A percentile compares a stretch with the other conserved stretches of the same genome.
Conservation (phyloP, 148 eudicot genomes). For the Pouteria glomerata region DNA sequence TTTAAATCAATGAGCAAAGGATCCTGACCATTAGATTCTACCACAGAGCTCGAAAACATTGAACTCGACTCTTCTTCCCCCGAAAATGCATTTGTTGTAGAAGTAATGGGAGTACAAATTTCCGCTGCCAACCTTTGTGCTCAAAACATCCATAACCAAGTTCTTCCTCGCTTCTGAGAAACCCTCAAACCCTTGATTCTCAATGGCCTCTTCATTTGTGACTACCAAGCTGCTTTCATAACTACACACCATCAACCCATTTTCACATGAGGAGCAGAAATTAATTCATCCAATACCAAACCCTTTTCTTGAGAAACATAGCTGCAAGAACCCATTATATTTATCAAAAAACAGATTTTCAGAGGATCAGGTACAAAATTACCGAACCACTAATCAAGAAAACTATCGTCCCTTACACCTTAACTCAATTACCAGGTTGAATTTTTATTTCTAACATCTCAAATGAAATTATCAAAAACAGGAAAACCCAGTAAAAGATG, state of each 20-base stretch:
- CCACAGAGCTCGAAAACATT: slow-evolving; percentile 31
- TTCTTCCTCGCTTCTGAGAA: slow-evolving; percentile 29
- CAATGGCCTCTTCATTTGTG: slow-evolving; percentile 22
- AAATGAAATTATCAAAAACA: not conserved
- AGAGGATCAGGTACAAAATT: not conserved
- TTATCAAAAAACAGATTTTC: not conserved
- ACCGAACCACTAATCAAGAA: not conserved
- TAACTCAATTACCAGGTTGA: not conserved
- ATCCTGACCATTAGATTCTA: slow-evolving; percentile 39
- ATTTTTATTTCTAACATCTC: not conserved
- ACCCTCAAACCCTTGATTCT: slow-evolving; percentile 38
- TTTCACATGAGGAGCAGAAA: slow-evolving; percentile 24
- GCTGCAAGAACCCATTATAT: slow-evolving; percentile 49
- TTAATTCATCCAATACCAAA: slow-evolving; percentile 35
- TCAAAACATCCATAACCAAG: slow-evolving; percentile 16
- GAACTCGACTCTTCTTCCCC: slow-evolving; percentile 38
- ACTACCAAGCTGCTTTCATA: slow-evolving; percentile 25
- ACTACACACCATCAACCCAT: slow-evolving; percentile 17
- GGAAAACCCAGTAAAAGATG: not conserved
- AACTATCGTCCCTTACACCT: not conserved
- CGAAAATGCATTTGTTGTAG: slow-evolving; percentile 26
- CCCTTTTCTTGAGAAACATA: slow-evolving; percentile 39
- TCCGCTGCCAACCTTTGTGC: slow-evolving; percentile 16
- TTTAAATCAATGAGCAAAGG: slow-evolving; percentile 49
- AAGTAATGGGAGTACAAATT: slow-evolving; percentile 18